A percentile compares a stretch with the other conserved stretches of the same genome.
Evolutionary conservation across 495 filamentous ascomycete species (phyloP).

Genomic region (Penicillium lividum): DNA sequence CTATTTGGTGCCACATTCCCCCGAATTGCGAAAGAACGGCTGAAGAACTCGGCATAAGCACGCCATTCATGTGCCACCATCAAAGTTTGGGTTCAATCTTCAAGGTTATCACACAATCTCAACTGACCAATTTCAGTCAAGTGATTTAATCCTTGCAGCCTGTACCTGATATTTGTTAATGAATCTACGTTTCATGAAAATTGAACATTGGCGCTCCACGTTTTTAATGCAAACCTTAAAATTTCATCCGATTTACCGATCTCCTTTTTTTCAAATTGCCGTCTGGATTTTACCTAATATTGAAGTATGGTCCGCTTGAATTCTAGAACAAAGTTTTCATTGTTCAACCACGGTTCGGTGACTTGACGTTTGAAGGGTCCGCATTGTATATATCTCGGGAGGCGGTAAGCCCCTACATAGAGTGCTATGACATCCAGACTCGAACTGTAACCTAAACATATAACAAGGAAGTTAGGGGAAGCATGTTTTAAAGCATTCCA

Average conservation of each 20-base stretch:
- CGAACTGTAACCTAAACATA: no score
- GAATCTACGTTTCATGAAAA: no score
- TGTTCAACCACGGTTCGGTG: background rate
- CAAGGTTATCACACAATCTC: background rate
- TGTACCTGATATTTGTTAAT: no score
- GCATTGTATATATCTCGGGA: background rate
- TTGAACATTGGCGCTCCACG: background rate
- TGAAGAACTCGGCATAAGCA: conserved; percentile 21
- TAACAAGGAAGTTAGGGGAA: no score
- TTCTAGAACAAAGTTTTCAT: background rate
- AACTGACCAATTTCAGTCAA: background rate
- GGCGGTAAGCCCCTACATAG: background rate
- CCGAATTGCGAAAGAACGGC: conserved; percentile 20
- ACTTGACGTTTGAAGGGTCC: background rate
- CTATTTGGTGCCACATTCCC: conserved; percentile 24
- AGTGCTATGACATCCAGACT: no score
- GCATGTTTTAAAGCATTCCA: no score
- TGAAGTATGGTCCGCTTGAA: background rate
- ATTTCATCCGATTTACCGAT: background rate
- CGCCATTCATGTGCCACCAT: conserved; percentile 20
- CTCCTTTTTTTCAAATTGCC: no score
- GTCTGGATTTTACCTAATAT: no score
- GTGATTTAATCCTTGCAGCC: no score
- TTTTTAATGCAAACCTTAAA: background rate
- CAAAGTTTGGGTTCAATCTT: conserved; percentile 8